Conservation (phyloP, 805 yeast genomes). For the Lachancea dasiensis region DNA sequence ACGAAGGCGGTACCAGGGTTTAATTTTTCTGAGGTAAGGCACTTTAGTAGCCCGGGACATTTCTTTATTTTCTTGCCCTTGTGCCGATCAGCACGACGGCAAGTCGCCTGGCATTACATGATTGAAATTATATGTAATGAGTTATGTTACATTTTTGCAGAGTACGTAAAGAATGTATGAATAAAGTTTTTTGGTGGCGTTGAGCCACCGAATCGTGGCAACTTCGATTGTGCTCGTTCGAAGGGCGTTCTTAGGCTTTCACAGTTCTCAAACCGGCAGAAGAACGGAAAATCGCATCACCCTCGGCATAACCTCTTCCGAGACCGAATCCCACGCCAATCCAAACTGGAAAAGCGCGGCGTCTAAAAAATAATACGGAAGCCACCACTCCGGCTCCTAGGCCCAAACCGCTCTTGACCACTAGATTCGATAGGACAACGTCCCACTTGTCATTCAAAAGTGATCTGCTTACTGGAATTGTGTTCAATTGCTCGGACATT, state of each 20-base stretch:
- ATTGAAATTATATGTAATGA: conserved; percentile 1
- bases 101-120: too few species aligned
- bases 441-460: conserved; percentile 83
- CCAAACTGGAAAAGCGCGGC: conserved; percentile 98
- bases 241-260: conserved; percentile 44
- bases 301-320: conserved; percentile 97
- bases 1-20: neutral
- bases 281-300: conserved; percentile 92
- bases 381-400: conserved; percentile 94
- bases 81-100: too few species aligned
- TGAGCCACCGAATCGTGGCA: neutral
- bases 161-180: conserved; percentile 8
- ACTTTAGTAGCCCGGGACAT: too few species aligned
- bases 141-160: conserved; percentile 7
- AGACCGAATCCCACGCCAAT: conserved; percentile 94
- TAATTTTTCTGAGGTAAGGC: too few species aligned
- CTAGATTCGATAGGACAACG: conserved; percentile 85
- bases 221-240: too few species aligned
- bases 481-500: conserved; percentile 21
- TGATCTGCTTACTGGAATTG: conserved; percentile 45
- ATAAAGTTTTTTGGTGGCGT: neutral
- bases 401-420: conserved; percentile 94
- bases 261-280: conserved; percentile 70
- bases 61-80: too few species aligned
- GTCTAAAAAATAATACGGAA: conserved; percentile 81